Evolutionary conservation across 176 grass and related monocot species (phyloP).

Genomic region (Ananas comosus): DNA sequence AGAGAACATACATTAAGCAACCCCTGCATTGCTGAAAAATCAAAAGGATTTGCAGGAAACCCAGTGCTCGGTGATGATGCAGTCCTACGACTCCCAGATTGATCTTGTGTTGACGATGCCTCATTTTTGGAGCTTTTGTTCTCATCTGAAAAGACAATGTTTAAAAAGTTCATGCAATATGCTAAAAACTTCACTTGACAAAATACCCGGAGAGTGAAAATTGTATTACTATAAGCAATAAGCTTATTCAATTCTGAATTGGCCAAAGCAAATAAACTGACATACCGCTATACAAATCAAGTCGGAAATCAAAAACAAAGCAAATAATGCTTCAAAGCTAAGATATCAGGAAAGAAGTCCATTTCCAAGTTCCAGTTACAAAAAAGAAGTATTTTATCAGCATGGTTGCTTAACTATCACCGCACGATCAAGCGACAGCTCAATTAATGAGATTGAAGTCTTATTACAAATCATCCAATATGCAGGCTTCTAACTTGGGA

Average conservation of each 20-base stretch:
- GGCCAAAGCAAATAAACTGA: no score
- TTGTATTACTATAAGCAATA: not conserved
- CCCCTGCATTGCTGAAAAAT: slow-evolving; percentile 78
- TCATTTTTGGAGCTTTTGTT: slow-evolving; percentile 39
- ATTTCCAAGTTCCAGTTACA: no score
- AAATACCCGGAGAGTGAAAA: not conserved
- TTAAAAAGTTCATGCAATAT: not conserved
- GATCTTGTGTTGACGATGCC: slow-evolving; percentile 24
- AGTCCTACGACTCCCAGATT: slow-evolving; percentile 10
- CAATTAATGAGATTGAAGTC: no score
- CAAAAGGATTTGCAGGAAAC: slow-evolving; percentile 55
- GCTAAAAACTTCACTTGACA: not conserved
- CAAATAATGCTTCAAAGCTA: no score
- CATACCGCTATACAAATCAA: no score
- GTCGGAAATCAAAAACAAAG: no score
- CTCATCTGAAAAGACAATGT: slow-evolving; percentile 34
- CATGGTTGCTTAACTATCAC: no score
- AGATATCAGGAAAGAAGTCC: no score
- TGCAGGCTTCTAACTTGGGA: no score
- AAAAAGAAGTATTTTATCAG: no score
- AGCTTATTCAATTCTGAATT: not conserved
- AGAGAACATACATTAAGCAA: slow-evolving; percentile 61
- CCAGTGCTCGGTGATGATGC: slow-evolving; percentile 16
- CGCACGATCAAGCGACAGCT: no score
- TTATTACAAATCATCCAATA: no score